Evolutionary conservation across 345 rosid genomes (phyloP).

Genomic region (Crucihimalaya himalaica): DNA sequence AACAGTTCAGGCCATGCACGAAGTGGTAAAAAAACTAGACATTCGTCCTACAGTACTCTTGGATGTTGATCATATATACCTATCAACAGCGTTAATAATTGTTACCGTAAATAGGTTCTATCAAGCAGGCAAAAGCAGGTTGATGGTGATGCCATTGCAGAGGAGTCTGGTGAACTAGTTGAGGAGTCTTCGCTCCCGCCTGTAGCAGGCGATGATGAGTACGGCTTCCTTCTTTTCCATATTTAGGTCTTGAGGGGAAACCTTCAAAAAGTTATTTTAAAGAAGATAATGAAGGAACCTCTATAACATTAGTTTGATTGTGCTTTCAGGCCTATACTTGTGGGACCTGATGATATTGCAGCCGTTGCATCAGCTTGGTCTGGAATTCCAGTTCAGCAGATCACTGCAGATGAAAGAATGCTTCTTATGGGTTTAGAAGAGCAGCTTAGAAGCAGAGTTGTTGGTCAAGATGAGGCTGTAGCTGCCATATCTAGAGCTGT

Average conservation of each 20-base stretch:
- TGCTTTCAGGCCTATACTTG: conserved; percentile 62
- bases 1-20: conserved; percentile 96
- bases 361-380: conserved; percentile 94
- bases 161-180: conserved; percentile 50
- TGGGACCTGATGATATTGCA: conserved; percentile 95
- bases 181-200: conserved; percentile 59
- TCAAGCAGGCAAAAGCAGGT: conserved; percentile 57
- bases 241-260: conserved; percentile 2
- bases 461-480: conserved; percentile 98
- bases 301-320: conserved; percentile 32
- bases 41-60: not conserved
- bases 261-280: not conserved
- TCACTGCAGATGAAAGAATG: conserved; percentile 89
- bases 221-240: conserved; percentile 39
- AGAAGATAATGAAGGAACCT: conserved; percentile 12
- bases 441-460: conserved; percentile 70
- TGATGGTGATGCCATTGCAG: conserved; percentile 44
- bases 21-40: conserved; percentile 61
- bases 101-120: conserved; percentile 51
- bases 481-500: conserved; percentile 92
- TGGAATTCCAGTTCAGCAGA: conserved; percentile 95
- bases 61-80: conserved; percentile 11
- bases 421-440: conserved; percentile 79
- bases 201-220: conserved; percentile 60
- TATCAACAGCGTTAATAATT: conserved; percentile 10